phyloP scores from a whole-genome alignment of 768 basidiomycete genomes.

The Gautieria morchelliformis region DNA sequence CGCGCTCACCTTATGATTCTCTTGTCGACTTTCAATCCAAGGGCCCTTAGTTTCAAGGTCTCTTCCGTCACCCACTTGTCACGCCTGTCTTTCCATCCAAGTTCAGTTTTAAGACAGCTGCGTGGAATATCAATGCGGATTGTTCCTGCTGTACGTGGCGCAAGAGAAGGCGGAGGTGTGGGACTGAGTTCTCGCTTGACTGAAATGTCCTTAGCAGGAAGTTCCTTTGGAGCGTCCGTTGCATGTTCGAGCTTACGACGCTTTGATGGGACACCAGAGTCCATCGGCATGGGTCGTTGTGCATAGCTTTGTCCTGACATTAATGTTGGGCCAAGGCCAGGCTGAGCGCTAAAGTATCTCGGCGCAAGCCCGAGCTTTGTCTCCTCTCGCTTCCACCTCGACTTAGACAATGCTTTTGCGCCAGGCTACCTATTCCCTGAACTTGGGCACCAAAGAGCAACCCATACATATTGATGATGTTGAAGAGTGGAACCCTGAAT shows the following conservation, averaged over 20 bases:
- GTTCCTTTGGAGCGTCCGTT: background rate
- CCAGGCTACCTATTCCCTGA: background rate
- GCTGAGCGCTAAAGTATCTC: background rate
- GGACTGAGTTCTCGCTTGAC: constrained; percentile 7
- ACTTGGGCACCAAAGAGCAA: background rate
- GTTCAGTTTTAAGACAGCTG: background rate
- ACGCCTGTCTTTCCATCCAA: background rate
- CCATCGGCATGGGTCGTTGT: background rate
- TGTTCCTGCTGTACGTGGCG: background rate
- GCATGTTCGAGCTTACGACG: background rate
- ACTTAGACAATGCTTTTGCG: background rate
- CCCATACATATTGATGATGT: background rate
- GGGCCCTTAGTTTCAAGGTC: background rate
- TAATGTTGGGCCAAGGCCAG: too few species aligned
- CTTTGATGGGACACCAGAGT: background rate
- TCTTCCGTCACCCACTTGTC: background rate
- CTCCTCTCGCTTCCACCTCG: background rate
- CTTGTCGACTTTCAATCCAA: background rate
- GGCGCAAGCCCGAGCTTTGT: background rate
- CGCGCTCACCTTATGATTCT: background rate
- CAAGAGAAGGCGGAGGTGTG: background rate
- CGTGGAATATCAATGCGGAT: background rate
- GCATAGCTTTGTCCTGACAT: too few species aligned
- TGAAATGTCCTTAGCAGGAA: background rate
- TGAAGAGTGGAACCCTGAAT: background rate